Evolutionary conservation across 2,329 filamentous ascomycete species (phyloP), one percentile per base, ranked within the genome.

Genomic region (Ophiostoma triangulosporum): DNA sequence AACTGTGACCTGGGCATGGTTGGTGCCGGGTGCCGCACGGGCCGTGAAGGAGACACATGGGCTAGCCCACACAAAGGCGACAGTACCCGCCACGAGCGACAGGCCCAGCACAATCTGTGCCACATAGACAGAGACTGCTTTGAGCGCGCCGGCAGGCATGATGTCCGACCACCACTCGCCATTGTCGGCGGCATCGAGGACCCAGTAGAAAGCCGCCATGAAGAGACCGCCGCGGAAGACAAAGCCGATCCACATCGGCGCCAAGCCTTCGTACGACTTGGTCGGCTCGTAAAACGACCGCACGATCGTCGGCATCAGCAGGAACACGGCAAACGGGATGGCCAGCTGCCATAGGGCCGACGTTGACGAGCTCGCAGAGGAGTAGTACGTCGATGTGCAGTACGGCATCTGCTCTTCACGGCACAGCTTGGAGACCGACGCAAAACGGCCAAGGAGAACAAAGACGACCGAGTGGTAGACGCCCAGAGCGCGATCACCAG

Each of bases 331-430:
- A 61, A 89, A 86, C 0, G 91, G 88, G 48, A 97, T 84, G 7
- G 74, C 68, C 17, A 96, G 75, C 66, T 97, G 91, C 88, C 90
- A 96, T 1, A 83, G 77, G 1, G 91, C 87, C 3, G 91, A 96
- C 1, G 90, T 97, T 0, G 93, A 97, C 0, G 91, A 95, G 3
- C 84, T 87, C 9, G 84, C 80, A 0, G 91, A 96, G 4, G 89
- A 85, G 64, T 98, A 98, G 71, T 96, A 98, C 0, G 93, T 96
- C 2, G 91, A 95, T 52, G 80, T 81, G 72, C 93, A 98, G 70
- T 85, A 94, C 0, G 93, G 93, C 88, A 97, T 96, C 70, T 98
- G 93, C 70, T 98, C 93, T 67, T 98, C 93, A 55, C 93, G 84
- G 65, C 93, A 98, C 20, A 98, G 81, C 60, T 89, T 86, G 9